Evolutionary conservation across 768 basidiomycete species (phyloP), one percentile per base, ranked within the genome.

Genomic region (Naematelia aurantialba): DNA sequence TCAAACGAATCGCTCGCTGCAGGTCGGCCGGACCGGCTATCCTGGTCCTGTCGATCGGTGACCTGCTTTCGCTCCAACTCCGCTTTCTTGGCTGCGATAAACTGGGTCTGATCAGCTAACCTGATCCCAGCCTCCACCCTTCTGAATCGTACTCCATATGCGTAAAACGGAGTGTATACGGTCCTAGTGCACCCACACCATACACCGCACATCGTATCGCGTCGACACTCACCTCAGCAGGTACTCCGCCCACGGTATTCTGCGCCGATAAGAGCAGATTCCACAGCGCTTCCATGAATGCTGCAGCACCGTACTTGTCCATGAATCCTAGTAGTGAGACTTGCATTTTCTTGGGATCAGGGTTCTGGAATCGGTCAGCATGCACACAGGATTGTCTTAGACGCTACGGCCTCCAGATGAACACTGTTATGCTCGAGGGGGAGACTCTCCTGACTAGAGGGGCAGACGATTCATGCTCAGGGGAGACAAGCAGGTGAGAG

Each of bases 261-360:
- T 98, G 94, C 2, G 96, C 96, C 66, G 94, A 92, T 3, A 98
- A 80, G n/a, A 99, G 81, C 4, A 98, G 81, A 24, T 82, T 85
- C 96, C 96, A 99, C 0, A 99, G 82, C 0, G 85, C 82, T 4
- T 80, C 76, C 92, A 96, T 96, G 78, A 99, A 99, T 0, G 81
- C 76, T 0, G 89, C 81, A 0, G 96, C 96, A 58, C 70, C 67
- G 30, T 89, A 85, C 63, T 86, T 85, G 2, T 89, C 89, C 58
- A 99, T 83, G 77, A 99, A 99, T 5, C 94, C 94, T 1, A 88
- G 89, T 24, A 99, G 79, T 70, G 87, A 87, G 61, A 98, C 91
- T 78, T 97, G 92, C 87, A 98, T 92, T 79, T 89, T 92, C 76
- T 85, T 86, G 3, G 92, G 90, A 77, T 98, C 94, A 11, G 91